phyloP scores from a whole-genome alignment of 345 rosid species.

The Cardamine resedifolia region DNA sequence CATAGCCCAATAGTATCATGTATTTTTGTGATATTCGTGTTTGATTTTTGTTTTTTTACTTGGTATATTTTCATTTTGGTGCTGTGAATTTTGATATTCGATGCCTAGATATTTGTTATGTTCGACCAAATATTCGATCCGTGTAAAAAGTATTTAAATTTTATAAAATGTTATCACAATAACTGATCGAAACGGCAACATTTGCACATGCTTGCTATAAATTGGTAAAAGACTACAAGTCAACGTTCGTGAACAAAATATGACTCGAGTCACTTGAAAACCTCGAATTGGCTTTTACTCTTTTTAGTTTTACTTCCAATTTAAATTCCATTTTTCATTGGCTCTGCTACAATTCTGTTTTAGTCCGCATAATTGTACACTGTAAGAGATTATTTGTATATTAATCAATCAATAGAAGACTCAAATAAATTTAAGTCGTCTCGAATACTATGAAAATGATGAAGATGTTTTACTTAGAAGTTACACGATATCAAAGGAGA shows the following conservation, averaged over 20 bases:
- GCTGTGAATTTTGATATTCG: not conserved
- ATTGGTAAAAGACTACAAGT: constrained; percentile 9
- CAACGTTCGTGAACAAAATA: constrained; percentile 1
- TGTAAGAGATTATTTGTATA: not conserved
- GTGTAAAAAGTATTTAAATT: not conserved
- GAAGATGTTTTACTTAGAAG: constrained; percentile 3
- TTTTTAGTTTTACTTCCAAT: not conserved
- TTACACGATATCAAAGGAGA: not conserved
- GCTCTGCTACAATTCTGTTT: not conserved
- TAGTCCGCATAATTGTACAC: not conserved
- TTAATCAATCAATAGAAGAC: not conserved
- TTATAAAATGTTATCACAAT: too few relatives aligned
- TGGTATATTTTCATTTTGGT: not conserved
- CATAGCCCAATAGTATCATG: not conserved
- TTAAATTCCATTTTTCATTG: not conserved
- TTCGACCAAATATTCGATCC: too few relatives aligned
- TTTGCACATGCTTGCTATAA: not conserved
- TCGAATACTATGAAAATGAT: constrained; percentile 20
- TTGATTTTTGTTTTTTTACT: not conserved
- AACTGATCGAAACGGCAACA: not conserved
- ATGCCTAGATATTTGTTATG: not conserved
- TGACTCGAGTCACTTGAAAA: not conserved
- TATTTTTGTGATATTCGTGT: not conserved
- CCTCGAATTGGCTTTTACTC: not conserved
- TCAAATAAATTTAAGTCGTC: constrained; percentile 2